phyloP scores from a whole-genome alignment of 208 protist genomes.

The Acanthamoeba castellanii region DNA sequence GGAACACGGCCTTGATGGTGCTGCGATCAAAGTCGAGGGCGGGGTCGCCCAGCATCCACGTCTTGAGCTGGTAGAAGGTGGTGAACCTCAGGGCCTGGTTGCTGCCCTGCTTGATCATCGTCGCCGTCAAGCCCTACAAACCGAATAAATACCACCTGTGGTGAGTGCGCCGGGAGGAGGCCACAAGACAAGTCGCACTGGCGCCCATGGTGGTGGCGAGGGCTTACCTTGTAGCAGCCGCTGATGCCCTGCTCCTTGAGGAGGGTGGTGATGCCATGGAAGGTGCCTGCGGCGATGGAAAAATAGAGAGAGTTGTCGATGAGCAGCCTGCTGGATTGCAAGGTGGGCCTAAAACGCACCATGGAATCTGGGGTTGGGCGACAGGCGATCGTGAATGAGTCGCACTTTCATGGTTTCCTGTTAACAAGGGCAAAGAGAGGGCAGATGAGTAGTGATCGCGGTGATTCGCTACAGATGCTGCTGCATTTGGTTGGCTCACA shows the following conservation, averaged over 20 bases:
- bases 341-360: constrained; percentile 22
- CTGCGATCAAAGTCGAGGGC: not conserved
- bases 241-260: constrained; percentile 54
- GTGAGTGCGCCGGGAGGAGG: too few relatives aligned
- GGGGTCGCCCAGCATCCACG: constrained; percentile 4
- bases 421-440: not conserved
- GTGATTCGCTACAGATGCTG: too few relatives aligned
- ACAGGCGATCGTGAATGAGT: constrained; percentile 77
- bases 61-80: constrained; percentile 74
- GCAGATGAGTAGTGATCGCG: too few relatives aligned
- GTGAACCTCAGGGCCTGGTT: constrained; percentile 82
- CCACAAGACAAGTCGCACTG: too few relatives aligned
- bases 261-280: constrained; percentile 65
- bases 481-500: too few relatives aligned
- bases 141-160: too few relatives aligned
- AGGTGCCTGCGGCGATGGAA: not conserved
- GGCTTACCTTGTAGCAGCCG: constrained; percentile 79
- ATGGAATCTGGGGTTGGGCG: constrained; percentile 47
- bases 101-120: constrained; percentile 81
- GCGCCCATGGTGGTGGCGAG: too few relatives aligned
- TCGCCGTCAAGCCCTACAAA: constrained; percentile 76
- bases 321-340: not conserved
- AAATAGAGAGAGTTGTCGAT: not conserved
- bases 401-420: constrained; percentile 79
- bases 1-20: constrained; percentile 3